phyloP scores from a whole-genome alignment of 805 yeast species.

The Vanderwaltozyma tropicalis region DNA sequence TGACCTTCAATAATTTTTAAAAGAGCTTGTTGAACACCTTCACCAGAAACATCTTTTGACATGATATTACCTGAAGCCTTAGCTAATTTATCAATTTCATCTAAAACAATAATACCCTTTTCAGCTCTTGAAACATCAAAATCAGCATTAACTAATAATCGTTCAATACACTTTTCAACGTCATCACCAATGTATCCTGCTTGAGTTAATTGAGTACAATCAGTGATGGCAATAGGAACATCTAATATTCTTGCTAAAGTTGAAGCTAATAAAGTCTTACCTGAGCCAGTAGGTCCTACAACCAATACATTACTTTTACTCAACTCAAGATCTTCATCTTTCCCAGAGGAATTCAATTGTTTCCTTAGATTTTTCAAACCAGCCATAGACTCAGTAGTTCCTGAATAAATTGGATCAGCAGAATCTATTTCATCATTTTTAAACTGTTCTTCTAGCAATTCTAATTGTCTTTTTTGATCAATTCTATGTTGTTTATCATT shows the following conservation, averaged over 20 bases:
- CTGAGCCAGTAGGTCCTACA: constrained; percentile 54
- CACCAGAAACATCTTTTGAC: constrained; percentile 51
- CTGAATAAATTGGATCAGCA: constrained; percentile 13
- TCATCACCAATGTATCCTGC: constrained; percentile 61
- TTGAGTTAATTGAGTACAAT: constrained; percentile 52
- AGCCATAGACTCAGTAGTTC: constrained; percentile 24
- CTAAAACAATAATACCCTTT: constrained; percentile 48
- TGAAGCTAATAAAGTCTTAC: constrained; percentile 47
- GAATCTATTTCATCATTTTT: constrained; percentile 13
- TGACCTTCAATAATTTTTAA: constrained; percentile 50
- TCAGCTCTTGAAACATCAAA: constrained; percentile 44
- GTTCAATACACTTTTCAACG: constrained; percentile 46
- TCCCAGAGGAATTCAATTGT: constrained; percentile 16
- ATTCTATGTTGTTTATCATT: constrained; percentile 30
- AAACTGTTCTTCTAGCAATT: constrained; percentile 22
- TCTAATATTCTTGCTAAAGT: constrained; percentile 42
- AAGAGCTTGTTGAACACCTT: constrained; percentile 54
- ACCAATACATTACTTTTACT: constrained; percentile 47
- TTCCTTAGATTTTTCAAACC: constrained; percentile 23
- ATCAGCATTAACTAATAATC: constrained; percentile 39
- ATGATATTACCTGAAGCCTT: constrained; percentile 38
- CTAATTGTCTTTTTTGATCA: constrained; percentile 4
- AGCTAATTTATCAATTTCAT: constrained; percentile 49
- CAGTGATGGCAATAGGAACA: constrained; percentile 50
- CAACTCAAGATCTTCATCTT: constrained; percentile 35